Base-by-base conservation (phyloP, 148 eudicot species). In the Hydrangea macrophylla region DNA sequence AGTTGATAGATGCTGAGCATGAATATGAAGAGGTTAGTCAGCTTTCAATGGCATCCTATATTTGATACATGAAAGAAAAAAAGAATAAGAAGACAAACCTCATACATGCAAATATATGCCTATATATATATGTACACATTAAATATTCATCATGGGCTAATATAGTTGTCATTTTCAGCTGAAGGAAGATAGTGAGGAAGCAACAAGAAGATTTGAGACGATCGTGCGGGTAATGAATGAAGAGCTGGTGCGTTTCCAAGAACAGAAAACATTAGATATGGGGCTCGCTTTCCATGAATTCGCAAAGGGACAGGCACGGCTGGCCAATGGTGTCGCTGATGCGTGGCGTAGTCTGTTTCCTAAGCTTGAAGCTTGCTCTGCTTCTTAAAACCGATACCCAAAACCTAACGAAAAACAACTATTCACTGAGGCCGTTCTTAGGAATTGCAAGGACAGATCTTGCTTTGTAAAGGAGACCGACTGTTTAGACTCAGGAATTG, bases 331-430 rank as follows among this genome's bases (percentile, higher is more conserved):
- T 75, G 80, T 94, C 22, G 99, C 97, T 26, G 92, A 82, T 33
- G 99, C 90, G 4, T 94, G 99, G 99, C 78, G 92, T 74, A 84
- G 85, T 73, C 90, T 94, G 70, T 86, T 94, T 78, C 99, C 99
- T 32, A 90, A 85, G 78, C 91, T 94, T 28, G 97, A 94, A 67
- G 84, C 97, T 54, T 84, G 91, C 80, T 88, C 96, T 36, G 71
- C 90, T 67, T 70, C 82, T 3, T 82, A 73, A 77, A 51, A 45
- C 3, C 20, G n/a, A 71, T 18, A 15, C 17, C 33, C 24, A n/a
- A 18, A 15, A 22, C n/a, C 20, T 11, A 12, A 9, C 24, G 4
- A 13, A 0, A 33, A 54, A 25, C 50, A 36, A 31, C 20, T 28
- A 10, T 15, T 30, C 37, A 24, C 25, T 3, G 22, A 3, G 37